A percentile compares a stretch with the other conserved stretches of the same genome.
Conservation (phyloP, 1,284 basidiomycete genomes). For the Trichosporon faecale region DNA sequence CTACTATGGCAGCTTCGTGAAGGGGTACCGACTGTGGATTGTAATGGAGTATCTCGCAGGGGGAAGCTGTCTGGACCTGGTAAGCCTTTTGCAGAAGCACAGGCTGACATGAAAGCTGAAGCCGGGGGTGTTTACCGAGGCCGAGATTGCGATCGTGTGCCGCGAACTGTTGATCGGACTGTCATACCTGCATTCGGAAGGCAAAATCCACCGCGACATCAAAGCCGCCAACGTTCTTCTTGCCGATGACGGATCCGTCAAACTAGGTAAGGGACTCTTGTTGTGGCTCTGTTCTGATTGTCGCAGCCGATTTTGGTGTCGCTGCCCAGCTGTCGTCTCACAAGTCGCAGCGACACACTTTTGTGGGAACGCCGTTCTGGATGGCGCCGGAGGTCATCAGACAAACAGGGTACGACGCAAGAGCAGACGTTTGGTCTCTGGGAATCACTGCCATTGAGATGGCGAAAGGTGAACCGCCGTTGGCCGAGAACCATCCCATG, state of each 20-base stretch:
- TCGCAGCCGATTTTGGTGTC: constrained; percentile 85
- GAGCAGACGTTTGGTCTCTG: constrained; percentile 95
- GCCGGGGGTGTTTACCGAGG: constrained; percentile 82
- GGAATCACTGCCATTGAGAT: constrained; percentile 95
- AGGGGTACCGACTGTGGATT: constrained; percentile 97
- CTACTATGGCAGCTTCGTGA: constrained; percentile 96
- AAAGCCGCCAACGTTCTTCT: constrained; percentile 96
- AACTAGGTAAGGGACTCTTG: constrained; percentile 59
- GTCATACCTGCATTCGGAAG: constrained; percentile 87
- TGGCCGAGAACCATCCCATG: constrained; percentile 82
- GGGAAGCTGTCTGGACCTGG: constrained; percentile 92
- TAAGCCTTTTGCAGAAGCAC: constrained; percentile 27
- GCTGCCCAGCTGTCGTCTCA: constrained; percentile 85
- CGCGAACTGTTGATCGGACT: constrained; percentile 90
- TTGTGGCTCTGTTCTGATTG: neutral
- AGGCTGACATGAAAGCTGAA: constrained; percentile 60
- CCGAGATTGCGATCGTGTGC: constrained; percentile 89
- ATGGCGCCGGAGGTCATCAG: constrained; percentile 99
- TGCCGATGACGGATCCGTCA: constrained; percentile 85
- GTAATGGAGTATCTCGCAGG: constrained; percentile 99
- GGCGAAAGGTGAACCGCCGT: constrained; percentile 87
- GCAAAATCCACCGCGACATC: constrained; percentile 97
- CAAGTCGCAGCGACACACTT: constrained; percentile 86
- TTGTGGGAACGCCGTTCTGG: constrained; percentile 96
- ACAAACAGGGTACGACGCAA: constrained; percentile 93